Evolutionary conservation across 495 filamentous ascomycete genomes (phyloP), one percentile per base, ranked within the genome.

Genomic region (Penicillium simplicissimum): DNA sequence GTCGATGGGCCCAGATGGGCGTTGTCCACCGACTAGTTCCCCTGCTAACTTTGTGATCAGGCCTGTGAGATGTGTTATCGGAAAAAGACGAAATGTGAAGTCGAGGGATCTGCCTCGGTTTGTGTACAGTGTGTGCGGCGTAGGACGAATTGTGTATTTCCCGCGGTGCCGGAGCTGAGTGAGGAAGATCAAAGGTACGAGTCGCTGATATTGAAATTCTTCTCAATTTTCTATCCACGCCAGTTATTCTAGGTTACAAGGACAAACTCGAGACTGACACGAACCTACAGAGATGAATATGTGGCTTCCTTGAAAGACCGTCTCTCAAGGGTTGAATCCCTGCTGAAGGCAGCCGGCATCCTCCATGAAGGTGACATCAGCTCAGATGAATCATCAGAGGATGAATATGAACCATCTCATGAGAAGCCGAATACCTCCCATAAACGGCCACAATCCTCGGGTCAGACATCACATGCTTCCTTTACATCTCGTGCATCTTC

Each of bases 71-170:
- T 92, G 90, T 98, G 95, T 70, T 86, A 91, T 67, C 95, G 92
- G 79, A 97, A 93, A 82, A 97, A 97, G 84, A 96, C 95, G 69
- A 96, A 95, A 76, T 98, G 95, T 74, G 93, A 97, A 72, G 87
- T 93, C 53, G 93, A 96, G 72, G 84, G 90, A 56, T 89, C 91
- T 34, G 81, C 85, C 52, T 14, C 52, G 23, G 17, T 67, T 21
- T 98, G 95, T 79, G 86, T 89, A 13, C 95, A 97, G 75, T 98
- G 95, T 72, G 85, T 86, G 66, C 96, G 96, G 71, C 94, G 96
- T 78, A 95, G 93, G 77, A 92, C 89, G 13, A 88, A 90, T 67
- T 97, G 95, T 76, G 85, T 96, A 61, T 96, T 96, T 71, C 92
- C 92, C 17, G 87, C 91, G 56, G 33, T 25, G n/a, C 15, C 48